Evolutionary conservation across 768 basidiomycete genomes (phyloP).

Genomic region (Peribolospora baueri): DNA sequence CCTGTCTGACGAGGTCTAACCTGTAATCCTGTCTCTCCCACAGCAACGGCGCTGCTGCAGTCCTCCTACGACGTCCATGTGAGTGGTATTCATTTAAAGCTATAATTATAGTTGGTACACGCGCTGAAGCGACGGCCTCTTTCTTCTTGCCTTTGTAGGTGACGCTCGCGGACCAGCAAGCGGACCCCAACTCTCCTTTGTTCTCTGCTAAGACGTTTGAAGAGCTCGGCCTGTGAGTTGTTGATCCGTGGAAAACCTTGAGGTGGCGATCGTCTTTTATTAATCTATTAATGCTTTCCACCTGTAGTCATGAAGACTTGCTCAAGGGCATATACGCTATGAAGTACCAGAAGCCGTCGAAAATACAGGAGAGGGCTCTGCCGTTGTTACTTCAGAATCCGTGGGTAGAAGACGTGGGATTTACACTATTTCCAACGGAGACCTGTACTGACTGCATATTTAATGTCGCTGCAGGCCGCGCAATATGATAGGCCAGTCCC

Average conservation of each 20-base stretch:
- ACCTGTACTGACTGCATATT: too few species aligned
- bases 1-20: too few species aligned
- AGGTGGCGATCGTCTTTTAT: not conserved
- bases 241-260: not conserved
- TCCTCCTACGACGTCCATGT: too few species aligned
- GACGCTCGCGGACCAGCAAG: constrained; percentile 86
- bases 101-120: not conserved
- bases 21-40: too few species aligned
- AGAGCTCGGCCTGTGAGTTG: constrained; percentile 68
- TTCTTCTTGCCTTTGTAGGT: constrained; percentile 29
- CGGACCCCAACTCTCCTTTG: constrained; percentile 82
- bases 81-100: not conserved
- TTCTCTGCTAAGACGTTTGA: constrained; percentile 86
- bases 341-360: constrained; percentile 92
- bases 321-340: constrained; percentile 83
- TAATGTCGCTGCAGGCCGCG: constrained; percentile 36
- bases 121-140: not conserved
- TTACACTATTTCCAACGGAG: not conserved
- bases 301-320: constrained; percentile 49
- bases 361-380: constrained; percentile 91
- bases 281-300: constrained; percentile 1
- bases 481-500: constrained; percentile 98
- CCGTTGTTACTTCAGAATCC: constrained; percentile 74
- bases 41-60: too few species aligned
- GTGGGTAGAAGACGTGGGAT: constrained; percentile 26